Conservation (phyloP, 1,284 basidiomycete species). For the Microbotryum silenes-acaulis region DNA sequence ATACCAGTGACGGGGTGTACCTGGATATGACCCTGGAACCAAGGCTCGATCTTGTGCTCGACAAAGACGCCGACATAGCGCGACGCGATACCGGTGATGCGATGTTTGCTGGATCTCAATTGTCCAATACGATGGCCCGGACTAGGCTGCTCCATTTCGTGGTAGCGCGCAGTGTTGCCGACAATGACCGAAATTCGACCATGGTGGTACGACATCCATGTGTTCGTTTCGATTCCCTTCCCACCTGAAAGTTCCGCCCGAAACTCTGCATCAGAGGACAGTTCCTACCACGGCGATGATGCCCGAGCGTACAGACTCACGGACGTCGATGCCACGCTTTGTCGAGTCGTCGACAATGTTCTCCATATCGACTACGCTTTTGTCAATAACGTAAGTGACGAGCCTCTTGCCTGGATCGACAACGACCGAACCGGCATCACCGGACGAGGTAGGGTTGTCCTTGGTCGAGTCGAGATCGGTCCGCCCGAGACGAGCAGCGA, state of each 20-base stretch:
- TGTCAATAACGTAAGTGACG: conserved; percentile 3
- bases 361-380: background rate
- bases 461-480: conserved; percentile 13
- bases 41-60: conserved; percentile 1
- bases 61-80: conserved; percentile 9
- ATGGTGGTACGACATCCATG: conserved; percentile 2
- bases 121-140: background rate
- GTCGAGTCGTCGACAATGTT: conserved; percentile 15
- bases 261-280: too few species aligned
- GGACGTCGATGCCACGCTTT: background rate
- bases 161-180: conserved; percentile 14
- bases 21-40: conserved; percentile 11
- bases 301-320: background rate
- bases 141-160: conserved; percentile 5
- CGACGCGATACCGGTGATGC: conserved; percentile 7
- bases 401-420: background rate
- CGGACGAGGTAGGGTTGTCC: conserved; percentile 6
- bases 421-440: conserved; percentile 1
- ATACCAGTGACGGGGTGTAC: conserved; percentile 16
- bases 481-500: conserved; percentile 6
- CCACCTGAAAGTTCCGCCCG: conserved; percentile 1
- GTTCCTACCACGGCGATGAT: too few species aligned
- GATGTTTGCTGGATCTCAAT: conserved; percentile 1
- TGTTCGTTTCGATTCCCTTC: conserved; percentile 13
- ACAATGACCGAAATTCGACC: conserved; percentile 3